Conservation (phyloP, 257 asterid species). For the Vinca minor region DNA sequence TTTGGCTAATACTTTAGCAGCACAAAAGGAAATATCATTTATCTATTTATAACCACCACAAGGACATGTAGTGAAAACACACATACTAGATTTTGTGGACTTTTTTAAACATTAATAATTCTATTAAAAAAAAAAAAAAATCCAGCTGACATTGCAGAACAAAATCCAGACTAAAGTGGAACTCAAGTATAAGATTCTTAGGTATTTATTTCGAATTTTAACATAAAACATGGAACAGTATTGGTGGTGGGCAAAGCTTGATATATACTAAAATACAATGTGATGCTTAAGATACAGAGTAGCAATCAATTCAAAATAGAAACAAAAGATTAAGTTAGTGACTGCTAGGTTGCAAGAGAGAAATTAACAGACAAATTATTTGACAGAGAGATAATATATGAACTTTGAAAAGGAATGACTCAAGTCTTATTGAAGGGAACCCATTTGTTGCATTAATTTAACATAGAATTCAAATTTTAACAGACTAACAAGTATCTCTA, state of each 20-base stretch:
- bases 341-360: not conserved
- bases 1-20: not conserved
- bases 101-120: too few relatives aligned
- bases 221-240: too few relatives aligned
- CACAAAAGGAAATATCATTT: too few relatives aligned
- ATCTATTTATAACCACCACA: too few relatives aligned
- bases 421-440: too few relatives aligned
- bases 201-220: not conserved
- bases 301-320: not conserved
- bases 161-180: not conserved
- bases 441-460: not conserved
- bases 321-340: too few relatives aligned
- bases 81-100: too few relatives aligned
- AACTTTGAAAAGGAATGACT: too few relatives aligned
- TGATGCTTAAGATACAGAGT: not conserved
- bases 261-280: not conserved
- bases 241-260: not conserved
- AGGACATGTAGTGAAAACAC: too few relatives aligned
- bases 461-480: not conserved
- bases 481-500: not conserved
- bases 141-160: not conserved
- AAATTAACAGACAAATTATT: not conserved
- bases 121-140: too few relatives aligned
- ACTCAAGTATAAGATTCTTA: not conserved
- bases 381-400: too few relatives aligned